A percentile compares a stretch with the other conserved stretches of the same genome.
phyloP scores from a whole-genome alignment of 2,329 filamentous ascomycete species.

The Aspergillus luchuensis region DNA sequence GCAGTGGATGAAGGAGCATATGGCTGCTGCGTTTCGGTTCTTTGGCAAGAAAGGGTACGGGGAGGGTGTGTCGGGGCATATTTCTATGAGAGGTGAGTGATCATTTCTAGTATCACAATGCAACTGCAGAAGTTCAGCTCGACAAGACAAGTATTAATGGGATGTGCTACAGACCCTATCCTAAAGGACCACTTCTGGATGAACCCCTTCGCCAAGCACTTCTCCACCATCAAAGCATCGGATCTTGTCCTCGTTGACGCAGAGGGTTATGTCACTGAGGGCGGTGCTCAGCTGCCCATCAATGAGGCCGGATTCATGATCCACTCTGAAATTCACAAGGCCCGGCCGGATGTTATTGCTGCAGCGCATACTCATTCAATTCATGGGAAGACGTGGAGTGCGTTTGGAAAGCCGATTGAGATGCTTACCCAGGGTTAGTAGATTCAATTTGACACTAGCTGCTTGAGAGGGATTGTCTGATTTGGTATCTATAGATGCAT shows the following conservation, averaged over 20 bases:
- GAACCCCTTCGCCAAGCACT: conserved; percentile 44
- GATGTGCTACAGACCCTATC: conserved; percentile 33
- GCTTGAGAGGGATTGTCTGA: background rate
- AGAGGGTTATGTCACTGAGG: conserved; percentile 45
- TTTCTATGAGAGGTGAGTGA: conserved; percentile 41
- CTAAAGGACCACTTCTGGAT: conserved; percentile 45
- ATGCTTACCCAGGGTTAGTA: conserved; percentile 60
- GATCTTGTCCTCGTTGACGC: conserved; percentile 45
- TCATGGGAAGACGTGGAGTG: conserved; percentile 63
- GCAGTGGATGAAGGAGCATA: conserved; percentile 56
- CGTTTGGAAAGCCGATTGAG: conserved; percentile 61
- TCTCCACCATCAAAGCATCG: conserved; percentile 45
- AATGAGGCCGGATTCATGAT: conserved; percentile 60
- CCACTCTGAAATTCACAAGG: conserved; percentile 60
- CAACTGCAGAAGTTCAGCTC: background rate
- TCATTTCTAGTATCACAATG: no score
- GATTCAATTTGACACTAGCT: background rate
- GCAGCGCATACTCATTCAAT: conserved; percentile 62
- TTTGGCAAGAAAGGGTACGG: conserved; percentile 45
- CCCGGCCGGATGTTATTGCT: conserved; percentile 60
- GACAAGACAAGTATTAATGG: background rate
- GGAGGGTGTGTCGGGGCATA: conserved; percentile 47
- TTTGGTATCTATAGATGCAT: conserved; percentile 31
- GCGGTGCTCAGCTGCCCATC: conserved; percentile 42
- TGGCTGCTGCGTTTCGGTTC: conserved; percentile 46